A percentile compares a stretch with the other conserved stretches of the same genome.
phyloP scores from a whole-genome alignment of 495 filamentous ascomycete genomes.

The Aspergillus bridgeri region DNA sequence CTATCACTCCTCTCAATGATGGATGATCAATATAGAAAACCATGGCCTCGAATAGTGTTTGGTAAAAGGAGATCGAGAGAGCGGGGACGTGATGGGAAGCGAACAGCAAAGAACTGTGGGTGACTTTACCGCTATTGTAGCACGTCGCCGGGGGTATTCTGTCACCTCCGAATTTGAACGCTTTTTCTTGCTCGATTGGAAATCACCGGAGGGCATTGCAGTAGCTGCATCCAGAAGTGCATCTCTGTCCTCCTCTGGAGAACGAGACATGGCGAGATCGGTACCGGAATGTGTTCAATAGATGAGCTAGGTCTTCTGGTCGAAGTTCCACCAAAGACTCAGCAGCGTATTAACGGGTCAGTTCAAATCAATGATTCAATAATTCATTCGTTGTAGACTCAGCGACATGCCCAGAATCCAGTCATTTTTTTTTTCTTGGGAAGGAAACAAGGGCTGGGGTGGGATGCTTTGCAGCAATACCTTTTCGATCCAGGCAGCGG shows the following conservation, averaged over 20 bases:
- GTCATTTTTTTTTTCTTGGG: too few species aligned
- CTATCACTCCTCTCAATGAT: constrained; percentile 31
- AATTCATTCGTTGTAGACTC: background rate
- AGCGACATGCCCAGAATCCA: too few species aligned
- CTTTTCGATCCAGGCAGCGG: too few species aligned
- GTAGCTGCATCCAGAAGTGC: constrained; percentile 8
- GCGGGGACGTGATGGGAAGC: background rate
- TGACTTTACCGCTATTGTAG: constrained; percentile 67
- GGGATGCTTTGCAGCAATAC: too few species aligned
- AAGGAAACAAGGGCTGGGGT: too few species aligned
- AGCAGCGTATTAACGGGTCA: background rate
- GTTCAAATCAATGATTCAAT: background rate
- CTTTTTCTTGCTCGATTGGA: constrained; percentile 42
- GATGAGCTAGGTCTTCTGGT: background rate
- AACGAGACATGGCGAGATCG: constrained; percentile 17
- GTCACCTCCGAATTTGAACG: constrained; percentile 62
- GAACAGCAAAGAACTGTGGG: background rate
- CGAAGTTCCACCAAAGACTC: too few species aligned
- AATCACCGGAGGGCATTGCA: constrained; percentile 4
- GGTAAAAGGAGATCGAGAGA: background rate
- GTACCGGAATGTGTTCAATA: background rate
- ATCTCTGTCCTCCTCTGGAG: constrained; percentile 18
- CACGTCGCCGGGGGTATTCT: constrained; percentile 66
- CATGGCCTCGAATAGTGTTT: background rate
- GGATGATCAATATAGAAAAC: constrained; percentile 4